These are phyloP conservation scores for Xylariaceae sp. DNA, from an alignment of 2,329 filamentous ascomycete genomes.

Conservation along the genomic window DNA sequence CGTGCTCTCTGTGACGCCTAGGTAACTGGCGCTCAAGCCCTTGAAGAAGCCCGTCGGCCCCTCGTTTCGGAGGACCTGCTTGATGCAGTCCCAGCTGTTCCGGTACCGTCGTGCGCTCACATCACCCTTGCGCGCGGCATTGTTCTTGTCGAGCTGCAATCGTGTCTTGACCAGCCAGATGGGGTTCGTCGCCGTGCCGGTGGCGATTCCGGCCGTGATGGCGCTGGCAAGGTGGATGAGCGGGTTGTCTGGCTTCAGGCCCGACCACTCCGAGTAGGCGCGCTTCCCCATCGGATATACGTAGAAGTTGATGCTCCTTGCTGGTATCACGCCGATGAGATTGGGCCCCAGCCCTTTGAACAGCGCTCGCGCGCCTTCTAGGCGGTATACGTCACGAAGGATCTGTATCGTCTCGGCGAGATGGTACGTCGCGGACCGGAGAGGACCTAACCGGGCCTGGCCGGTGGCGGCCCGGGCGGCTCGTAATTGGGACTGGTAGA, in stretches of 20 bases:
- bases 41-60: constrained; percentile 80
- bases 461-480: constrained; percentile 58
- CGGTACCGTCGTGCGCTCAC: constrained; percentile 63
- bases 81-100: constrained; percentile 83
- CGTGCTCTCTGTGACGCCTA: constrained; percentile 85
- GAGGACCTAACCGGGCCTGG: constrained; percentile 54
- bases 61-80: constrained; percentile 74
- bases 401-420: constrained; percentile 84
- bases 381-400: constrained; percentile 69
- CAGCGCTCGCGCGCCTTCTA: constrained; percentile 78
- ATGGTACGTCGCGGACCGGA: constrained; percentile 65
- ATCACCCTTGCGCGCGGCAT: constrained; percentile 54
- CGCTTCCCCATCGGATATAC: constrained; percentile 89
- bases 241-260: constrained; percentile 62
- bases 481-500: constrained; percentile 79
- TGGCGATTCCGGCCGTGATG: constrained; percentile 72
- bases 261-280: constrained; percentile 69
- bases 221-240: constrained; percentile 76
- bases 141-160: constrained; percentile 84
- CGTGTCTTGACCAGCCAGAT: constrained; percentile 97
- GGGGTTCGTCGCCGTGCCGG: constrained; percentile 87
- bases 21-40: constrained; percentile 83
- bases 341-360: constrained; percentile 94
- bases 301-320: constrained; percentile 88
- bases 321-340: constrained; percentile 81